phyloP scores from a whole-genome alignment of 2,329 filamentous ascomycete genomes.

The Trichoderma brevicompactum region DNA sequence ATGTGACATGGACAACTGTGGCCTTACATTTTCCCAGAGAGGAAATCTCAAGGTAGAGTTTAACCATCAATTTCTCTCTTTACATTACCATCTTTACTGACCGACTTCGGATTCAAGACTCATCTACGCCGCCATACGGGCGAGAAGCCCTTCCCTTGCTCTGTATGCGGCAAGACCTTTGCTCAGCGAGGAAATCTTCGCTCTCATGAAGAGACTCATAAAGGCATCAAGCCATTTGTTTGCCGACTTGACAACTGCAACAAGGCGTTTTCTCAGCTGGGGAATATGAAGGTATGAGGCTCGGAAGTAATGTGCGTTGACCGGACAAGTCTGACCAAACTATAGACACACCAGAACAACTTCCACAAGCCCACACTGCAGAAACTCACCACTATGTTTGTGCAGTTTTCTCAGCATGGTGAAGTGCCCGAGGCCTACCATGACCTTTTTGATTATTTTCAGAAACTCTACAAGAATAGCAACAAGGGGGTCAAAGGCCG shows the following conservation, averaged over 20 bases:
- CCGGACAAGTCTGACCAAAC: constrained; percentile 21
- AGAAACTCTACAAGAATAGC: constrained; percentile 90
- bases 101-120: constrained; percentile 57
- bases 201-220: constrained; percentile 81
- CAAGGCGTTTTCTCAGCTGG: constrained; percentile 87
- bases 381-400: constrained; percentile 72
- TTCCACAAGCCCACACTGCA: constrained; percentile 80
- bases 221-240: constrained; percentile 74
- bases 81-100: background rate
- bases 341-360: constrained; percentile 86
- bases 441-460: constrained; percentile 83
- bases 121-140: constrained; percentile 88
- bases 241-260: constrained; percentile 83
- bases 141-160: constrained; percentile 81
- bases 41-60: constrained; percentile 80
- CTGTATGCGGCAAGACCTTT: constrained; percentile 79
- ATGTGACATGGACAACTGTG: constrained; percentile 74
- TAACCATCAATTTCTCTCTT: background rate
- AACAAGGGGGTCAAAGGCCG: constrained; percentile 98
- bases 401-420: constrained; percentile 61
- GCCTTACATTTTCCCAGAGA: constrained; percentile 81
- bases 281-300: constrained; percentile 83
- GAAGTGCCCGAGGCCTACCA: constrained; percentile 67
- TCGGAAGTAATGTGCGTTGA: constrained; percentile 25
- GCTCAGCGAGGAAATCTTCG: constrained; percentile 85